Conservation (phyloP, 495 filamentous ascomycete species). For the Annulohypoxylon bovei region DNA sequence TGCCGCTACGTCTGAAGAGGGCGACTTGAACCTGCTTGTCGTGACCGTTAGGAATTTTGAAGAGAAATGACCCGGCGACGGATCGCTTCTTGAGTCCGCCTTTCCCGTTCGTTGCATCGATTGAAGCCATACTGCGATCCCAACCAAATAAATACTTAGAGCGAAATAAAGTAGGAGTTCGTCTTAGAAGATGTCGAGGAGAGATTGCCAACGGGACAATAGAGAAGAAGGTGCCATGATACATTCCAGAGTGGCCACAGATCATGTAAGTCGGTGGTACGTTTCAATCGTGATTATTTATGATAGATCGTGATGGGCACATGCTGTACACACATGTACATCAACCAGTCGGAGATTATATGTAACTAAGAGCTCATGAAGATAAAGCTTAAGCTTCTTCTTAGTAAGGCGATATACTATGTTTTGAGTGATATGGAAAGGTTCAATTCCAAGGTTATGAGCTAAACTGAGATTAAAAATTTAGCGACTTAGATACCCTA, state of each 20-base stretch:
- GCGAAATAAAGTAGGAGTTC: not conserved
- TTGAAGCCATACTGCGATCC: slow-evolving; percentile 25
- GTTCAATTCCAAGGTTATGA: no score
- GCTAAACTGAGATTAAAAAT: not conserved
- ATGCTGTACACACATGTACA: no score
- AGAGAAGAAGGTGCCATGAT: slow-evolving; percentile 17
- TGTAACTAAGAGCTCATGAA: not conserved
- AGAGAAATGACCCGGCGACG: slow-evolving; percentile 67
- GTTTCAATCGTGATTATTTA: not conserved
- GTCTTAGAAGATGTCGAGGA: not conserved
- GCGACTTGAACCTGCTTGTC: slow-evolving; percentile 57
- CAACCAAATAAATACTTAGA: not conserved
- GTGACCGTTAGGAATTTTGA: slow-evolving; percentile 50
- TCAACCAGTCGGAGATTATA: not conserved
- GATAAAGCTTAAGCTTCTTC: no score
- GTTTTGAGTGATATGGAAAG: no score
- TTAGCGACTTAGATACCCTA: not conserved
- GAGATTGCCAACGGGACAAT: not conserved
- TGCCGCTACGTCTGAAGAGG: slow-evolving; percentile 65
- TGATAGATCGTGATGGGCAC: slow-evolving; percentile 2
- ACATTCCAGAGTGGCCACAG: not conserved
- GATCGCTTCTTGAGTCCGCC: slow-evolving; percentile 50
- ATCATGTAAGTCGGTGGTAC: slow-evolving; percentile 8
- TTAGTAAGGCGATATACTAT: no score
- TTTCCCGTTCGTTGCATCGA: not conserved